Conservation (phyloP, 2,329 filamentous ascomycete genomes). For the Pseudogymnoascus sp. region DNA sequence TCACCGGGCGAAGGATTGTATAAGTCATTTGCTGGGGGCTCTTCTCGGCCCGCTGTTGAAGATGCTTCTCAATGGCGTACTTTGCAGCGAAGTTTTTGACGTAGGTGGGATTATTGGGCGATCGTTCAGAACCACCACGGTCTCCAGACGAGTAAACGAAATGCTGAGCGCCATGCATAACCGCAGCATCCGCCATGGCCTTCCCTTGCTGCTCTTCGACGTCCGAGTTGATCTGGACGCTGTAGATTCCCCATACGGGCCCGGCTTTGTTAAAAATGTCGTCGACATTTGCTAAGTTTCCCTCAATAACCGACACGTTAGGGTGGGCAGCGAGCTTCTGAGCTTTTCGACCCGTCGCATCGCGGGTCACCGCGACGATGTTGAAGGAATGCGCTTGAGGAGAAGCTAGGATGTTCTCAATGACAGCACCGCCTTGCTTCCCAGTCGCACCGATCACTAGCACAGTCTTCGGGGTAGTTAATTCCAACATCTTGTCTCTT, state of each 20-base stretch:
- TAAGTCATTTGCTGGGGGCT: slow-evolving; percentile 37
- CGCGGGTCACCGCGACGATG: slow-evolving; percentile 49
- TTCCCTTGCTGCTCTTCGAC: slow-evolving; percentile 50
- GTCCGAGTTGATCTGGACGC: slow-evolving; percentile 40
- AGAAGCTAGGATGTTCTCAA: slow-evolving; percentile 18
- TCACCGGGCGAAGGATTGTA: slow-evolving; percentile 47
- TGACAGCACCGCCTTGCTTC: slow-evolving; percentile 26
- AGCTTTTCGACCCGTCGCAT: slow-evolving; percentile 43
- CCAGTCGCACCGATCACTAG: slow-evolving; percentile 28
- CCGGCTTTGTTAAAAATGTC: slow-evolving; percentile 42
- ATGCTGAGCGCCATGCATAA: slow-evolving; percentile 47
- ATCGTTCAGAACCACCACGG: slow-evolving; percentile 44
- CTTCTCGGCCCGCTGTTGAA: slow-evolving; percentile 37
- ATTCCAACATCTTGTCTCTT: neutral
- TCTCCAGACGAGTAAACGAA: slow-evolving; percentile 58
- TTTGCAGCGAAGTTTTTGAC: slow-evolving; percentile 56
- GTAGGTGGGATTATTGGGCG: slow-evolving; percentile 42
- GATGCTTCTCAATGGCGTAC: slow-evolving; percentile 52
- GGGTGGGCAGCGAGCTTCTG: slow-evolving; percentile 39
- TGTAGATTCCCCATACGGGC: slow-evolving; percentile 53
- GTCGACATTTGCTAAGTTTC: slow-evolving; percentile 46
- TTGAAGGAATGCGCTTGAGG: slow-evolving; percentile 8
- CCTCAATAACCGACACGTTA: slow-evolving; percentile 48
- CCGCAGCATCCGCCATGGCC: slow-evolving; percentile 45
- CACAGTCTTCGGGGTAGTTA: neutral